These are phyloP conservation scores for Oryza coarctata DNA, from an alignment of 176 grass and related monocot species.

Conservation along the genomic window DNA sequence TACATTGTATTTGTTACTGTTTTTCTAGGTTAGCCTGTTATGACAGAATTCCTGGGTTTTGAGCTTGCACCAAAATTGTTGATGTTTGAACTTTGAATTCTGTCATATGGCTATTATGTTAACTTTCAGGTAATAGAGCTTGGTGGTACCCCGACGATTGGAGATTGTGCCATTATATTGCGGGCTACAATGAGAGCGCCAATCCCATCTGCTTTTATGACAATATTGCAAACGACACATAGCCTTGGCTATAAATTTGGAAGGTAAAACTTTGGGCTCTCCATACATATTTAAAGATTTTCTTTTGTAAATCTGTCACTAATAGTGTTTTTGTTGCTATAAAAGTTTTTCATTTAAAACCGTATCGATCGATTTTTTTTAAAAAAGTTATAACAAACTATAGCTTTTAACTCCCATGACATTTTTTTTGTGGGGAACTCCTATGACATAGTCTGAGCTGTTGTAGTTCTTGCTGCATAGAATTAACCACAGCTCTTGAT, in stretches of 20 bases:
- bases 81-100: slow-evolving; percentile 6
- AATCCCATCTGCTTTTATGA: slow-evolving; percentile 67
- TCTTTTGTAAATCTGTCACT: too few relatives aligned
- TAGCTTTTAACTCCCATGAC: neutral
- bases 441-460: neutral
- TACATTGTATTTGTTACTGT: neutral
- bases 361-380: too few relatives aligned
- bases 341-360: neutral
- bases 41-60: neutral
- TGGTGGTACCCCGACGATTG: slow-evolving; percentile 82
- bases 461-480: neutral
- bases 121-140: slow-evolving; percentile 81
- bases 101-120: slow-evolving; percentile 26
- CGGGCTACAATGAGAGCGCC: slow-evolving; percentile 86
- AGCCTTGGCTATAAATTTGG: slow-evolving; percentile 85
- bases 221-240: slow-evolving; percentile 86
- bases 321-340: slow-evolving; percentile 12
- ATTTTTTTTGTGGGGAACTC: too few relatives aligned
- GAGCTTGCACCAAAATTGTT: neutral
- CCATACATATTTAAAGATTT: neutral
- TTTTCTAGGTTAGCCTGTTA: neutral
- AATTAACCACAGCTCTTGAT: neutral
- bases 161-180: slow-evolving; percentile 85
- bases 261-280: slow-evolving; percentile 51
- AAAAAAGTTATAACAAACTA: too few relatives aligned